Percentiles rank a stretch among this genome's conserved stretches.
Evolutionary conservation across 78 protist species (phyloP).

Genomic region (Creolimax fragrantissima): DNA sequence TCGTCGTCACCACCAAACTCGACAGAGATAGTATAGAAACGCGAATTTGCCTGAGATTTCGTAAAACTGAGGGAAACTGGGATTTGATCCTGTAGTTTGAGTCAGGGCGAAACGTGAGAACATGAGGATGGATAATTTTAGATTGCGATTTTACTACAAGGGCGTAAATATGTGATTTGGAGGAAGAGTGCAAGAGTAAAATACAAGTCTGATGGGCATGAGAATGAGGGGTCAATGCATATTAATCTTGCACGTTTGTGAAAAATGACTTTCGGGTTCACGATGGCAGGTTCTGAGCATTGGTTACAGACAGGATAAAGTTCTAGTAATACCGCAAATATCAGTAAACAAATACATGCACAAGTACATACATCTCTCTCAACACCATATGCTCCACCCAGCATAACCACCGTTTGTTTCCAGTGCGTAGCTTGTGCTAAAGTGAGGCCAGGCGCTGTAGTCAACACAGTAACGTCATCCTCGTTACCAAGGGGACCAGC

Average conservation of each 20-base stretch:
- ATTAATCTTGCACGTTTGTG: not conserved
- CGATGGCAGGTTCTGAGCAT: too few species aligned
- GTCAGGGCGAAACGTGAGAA: not conserved
- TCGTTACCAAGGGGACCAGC: not conserved
- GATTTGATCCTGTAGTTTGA: not conserved
- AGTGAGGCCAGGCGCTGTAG: not conserved
- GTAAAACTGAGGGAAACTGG: not conserved
- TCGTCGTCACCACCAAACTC: not conserved
- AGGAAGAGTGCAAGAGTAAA: not conserved
- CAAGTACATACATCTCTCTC: not conserved
- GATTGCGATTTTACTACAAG: not conserved
- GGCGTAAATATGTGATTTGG: not conserved
- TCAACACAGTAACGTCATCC: not conserved
- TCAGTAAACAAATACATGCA: not conserved
- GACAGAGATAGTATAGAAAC: not conserved
- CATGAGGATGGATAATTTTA: not conserved
- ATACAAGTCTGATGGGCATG: not conserved
- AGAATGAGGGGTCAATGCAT: not conserved
- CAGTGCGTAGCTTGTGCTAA: not conserved
- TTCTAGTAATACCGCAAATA: too few species aligned
- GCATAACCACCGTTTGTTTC: not conserved
- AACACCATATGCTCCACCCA: not conserved
- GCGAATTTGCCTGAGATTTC: not conserved
- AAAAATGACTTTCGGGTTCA: not conserved
- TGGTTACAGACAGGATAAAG: too few species aligned